A percentile compares a stretch with the other conserved stretches of the same genome.
phyloP scores from a whole-genome alignment of 2,329 filamentous ascomycete genomes.

The Penicillium brevicompactum region DNA sequence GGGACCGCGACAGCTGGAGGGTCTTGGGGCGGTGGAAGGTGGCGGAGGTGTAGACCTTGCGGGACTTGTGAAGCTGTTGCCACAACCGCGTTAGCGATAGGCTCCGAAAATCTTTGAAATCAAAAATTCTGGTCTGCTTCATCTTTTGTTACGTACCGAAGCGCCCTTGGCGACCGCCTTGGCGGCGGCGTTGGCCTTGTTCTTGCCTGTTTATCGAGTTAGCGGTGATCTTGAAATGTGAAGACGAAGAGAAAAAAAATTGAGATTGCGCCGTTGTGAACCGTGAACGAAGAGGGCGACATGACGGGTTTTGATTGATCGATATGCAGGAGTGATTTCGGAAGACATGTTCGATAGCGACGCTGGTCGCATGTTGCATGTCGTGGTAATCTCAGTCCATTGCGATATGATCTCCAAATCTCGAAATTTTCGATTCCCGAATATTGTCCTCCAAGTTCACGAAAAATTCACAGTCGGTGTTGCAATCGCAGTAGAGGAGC shows the following conservation, averaged over 20 bases:
- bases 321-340: background rate
- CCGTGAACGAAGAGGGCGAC: background rate
- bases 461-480: constrained; percentile 23
- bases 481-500: constrained; percentile 45
- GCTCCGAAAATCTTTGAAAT: constrained; percentile 7
- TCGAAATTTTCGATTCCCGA: constrained; percentile 7
- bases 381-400: background rate
- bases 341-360: background rate
- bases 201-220: constrained; percentile 48
- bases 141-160: constrained; percentile 70
- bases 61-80: constrained; percentile 76
- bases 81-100: constrained; percentile 14
- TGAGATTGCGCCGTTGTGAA: constrained; percentile 16
- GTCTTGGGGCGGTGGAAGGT: constrained; percentile 99
- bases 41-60: constrained; percentile 88
- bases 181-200: constrained; percentile 85
- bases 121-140: constrained; percentile 6
- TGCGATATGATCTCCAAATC: constrained; percentile 6
- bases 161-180: constrained; percentile 96
- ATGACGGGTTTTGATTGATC: background rate
- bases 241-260: constrained; percentile 11
- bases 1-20: constrained; percentile 81
- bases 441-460: constrained; percentile 11
- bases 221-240: constrained; percentile 25
- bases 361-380: background rate